A percentile compares a stretch with the other conserved stretches of the same genome.
phyloP scores from a whole-genome alignment of 2,329 filamentous ascomycete genomes.

The Neonectria magnoliae region DNA sequence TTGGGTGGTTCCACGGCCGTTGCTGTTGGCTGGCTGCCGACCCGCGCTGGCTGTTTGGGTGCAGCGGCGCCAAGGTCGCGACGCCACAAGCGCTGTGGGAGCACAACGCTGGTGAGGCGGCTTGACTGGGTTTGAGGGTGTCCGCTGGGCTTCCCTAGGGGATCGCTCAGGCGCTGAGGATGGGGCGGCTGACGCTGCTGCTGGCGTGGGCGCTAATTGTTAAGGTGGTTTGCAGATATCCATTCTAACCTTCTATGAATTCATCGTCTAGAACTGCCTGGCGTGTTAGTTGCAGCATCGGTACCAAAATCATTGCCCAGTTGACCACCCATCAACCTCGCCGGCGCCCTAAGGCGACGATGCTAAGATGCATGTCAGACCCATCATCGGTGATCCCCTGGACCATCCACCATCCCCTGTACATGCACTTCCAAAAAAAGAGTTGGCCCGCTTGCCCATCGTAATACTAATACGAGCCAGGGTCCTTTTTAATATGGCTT shows the following conservation, averaged over 20 bases:
- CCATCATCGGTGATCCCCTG: not conserved
- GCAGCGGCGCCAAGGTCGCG: slow-evolving; percentile 26
- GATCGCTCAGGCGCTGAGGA: slow-evolving; percentile 13
- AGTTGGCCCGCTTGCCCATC: slow-evolving; percentile 6
- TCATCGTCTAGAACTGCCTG: not conserved
- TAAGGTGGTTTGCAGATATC: not conserved
- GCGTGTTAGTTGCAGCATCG: not conserved
- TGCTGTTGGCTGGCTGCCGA: slow-evolving; percentile 22
- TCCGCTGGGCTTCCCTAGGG: slow-evolving; percentile 15
- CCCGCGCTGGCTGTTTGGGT: slow-evolving; percentile 10
- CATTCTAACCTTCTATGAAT: not conserved
- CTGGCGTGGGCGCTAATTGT: slow-evolving; percentile 4
- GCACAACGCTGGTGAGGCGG: slow-evolving; percentile 22
- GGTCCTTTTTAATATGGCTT: slow-evolving; percentile 7
- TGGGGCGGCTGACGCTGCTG: not conserved
- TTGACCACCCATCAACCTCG: not conserved
- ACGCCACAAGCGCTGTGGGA: slow-evolving; percentile 37
- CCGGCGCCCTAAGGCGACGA: not conserved
- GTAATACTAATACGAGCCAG: not conserved
- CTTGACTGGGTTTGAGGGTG: slow-evolving; percentile 33
- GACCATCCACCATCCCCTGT: slow-evolving; percentile 3
- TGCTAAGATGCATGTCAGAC: not conserved
- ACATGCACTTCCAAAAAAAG: slow-evolving; percentile 10
- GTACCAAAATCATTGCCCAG: not conserved
- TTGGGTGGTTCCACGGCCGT: slow-evolving; percentile 12